Base-by-base conservation (phyloP, 1,139 yeast genomes). In the Hemisphaericaspora xylofermentans region DNA sequence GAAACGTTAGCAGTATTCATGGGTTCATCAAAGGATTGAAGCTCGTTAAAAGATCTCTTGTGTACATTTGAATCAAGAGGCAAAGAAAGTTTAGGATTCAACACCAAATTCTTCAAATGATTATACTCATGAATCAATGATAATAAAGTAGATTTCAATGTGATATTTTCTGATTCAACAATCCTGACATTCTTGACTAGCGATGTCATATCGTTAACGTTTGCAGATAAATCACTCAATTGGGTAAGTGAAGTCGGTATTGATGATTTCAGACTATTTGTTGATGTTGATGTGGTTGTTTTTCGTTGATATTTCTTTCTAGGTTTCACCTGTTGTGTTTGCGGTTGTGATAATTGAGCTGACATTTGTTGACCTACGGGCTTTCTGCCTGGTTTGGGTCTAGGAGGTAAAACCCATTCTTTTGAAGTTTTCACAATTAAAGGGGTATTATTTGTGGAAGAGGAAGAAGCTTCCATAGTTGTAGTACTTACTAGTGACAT, bases 361-460 rank as follows among this genome's bases (percentile, higher is more conserved):
- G 34, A 15, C 14, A 27, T 9, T 14, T 13, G 28, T 24, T 21
- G 28, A 14, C 19, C 80, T 45, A 89, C 77, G 9, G 96, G 95
- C 61, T 88, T 88, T 45, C 96, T 68, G 8, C 96, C 96, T 0
- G 96, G 95, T 58, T 87, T 88, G 4, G 95, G 94, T 44, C 95
- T 68, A 9, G 96, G 96, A 2, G 96, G 96, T 28, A 89, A 69
- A n/a, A 87, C 91, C 95, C 96, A 89, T 52, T 83, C 88, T 53
- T 80, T 86, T n/a, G 95, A 85, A 1, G 95, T 83, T 21, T 36
- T 36, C 14, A 36, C 39, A 17, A 31, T 25, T 21, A 36, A 19
- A 19, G 39, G 39, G 24, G 37, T 27, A 14, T 18, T 17, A 4
- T 27, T 26, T 25, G 32, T 18, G 12, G 32, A 27, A 10, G 35